These are phyloP conservation scores for Earliella scabrosa DNA, from an alignment of 1,284 basidiomycete genomes.

Conservation along the genomic window DNA sequence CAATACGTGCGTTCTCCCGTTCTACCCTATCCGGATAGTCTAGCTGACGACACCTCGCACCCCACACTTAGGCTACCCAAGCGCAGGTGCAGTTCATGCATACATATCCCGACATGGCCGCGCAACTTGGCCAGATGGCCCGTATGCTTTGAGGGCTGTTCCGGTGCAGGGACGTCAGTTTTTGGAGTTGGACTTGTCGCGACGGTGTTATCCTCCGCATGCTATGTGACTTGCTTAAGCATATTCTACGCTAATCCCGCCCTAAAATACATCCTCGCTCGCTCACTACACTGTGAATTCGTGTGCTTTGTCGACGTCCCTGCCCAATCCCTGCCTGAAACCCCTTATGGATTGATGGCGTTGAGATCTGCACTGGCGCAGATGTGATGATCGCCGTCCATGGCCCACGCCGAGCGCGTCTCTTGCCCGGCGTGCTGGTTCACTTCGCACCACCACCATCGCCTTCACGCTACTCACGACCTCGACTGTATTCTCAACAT, in stretches of 20 bases:
- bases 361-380: slow-evolving; percentile 7
- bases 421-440: slow-evolving; percentile 16
- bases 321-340: no score
- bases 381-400: slow-evolving; percentile 5
- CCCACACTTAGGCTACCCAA: slow-evolving; percentile 69
- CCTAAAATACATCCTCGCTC: slow-evolving; percentile 24
- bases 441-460: slow-evolving; percentile 22
- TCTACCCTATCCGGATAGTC: no score
- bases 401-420: slow-evolving; percentile 1
- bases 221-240: slow-evolving; percentile 15
- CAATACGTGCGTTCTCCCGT: slow-evolving; percentile 61
- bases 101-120: slow-evolving; percentile 84
- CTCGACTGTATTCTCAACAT: slow-evolving; percentile 1
- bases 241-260: slow-evolving; percentile 21
- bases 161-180: no score
- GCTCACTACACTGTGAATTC: background rate
- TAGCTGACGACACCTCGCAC: no score
- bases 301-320: background rate
- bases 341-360: background rate
- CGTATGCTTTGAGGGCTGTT: slow-evolving; percentile 28
- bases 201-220: background rate
- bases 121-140: slow-evolving; percentile 62
- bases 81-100: slow-evolving; percentile 84
- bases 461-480: slow-evolving; percentile 21
- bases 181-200: background rate